Conservation (phyloP, 371 early-diverging fungal genomes). For the Mucor indicus region DNA sequence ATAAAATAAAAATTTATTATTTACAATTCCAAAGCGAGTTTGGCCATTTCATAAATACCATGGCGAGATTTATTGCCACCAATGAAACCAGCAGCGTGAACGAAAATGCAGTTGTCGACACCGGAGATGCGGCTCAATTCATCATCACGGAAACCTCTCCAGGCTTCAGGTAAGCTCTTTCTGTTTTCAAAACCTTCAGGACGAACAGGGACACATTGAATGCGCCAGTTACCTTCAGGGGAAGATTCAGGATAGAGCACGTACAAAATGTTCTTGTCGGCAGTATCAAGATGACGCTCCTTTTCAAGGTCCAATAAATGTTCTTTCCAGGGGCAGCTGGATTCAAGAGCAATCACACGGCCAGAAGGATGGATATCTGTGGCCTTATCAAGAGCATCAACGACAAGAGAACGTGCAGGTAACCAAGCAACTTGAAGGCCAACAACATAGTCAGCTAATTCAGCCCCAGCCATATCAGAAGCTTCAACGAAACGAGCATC, state of each 20-base stretch:
- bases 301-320: slow-evolving; percentile 76
- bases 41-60: slow-evolving; percentile 49
- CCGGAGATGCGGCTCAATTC: slow-evolving; percentile 75
- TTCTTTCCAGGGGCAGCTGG: slow-evolving; percentile 91
- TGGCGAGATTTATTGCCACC: slow-evolving; percentile 46
- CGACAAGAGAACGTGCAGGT: slow-evolving; percentile 86
- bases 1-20: not conserved
- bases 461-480: slow-evolving; percentile 73
- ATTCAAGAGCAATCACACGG: slow-evolving; percentile 77
- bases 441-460: slow-evolving; percentile 65
- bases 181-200: slow-evolving; percentile 84
- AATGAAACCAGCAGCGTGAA: slow-evolving; percentile 86
- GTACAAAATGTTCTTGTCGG: slow-evolving; percentile 58
- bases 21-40: slow-evolving; percentile 45
- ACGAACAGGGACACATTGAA: slow-evolving; percentile 77
- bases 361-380: slow-evolving; percentile 71
- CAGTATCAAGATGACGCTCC: slow-evolving; percentile 43
- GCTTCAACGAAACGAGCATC: slow-evolving; percentile 73
- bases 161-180: slow-evolving; percentile 88
- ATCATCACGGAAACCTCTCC: slow-evolving; percentile 95
- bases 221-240: slow-evolving; percentile 61
- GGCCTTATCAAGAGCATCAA: slow-evolving; percentile 57
- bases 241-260: slow-evolving; percentile 78
- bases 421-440: slow-evolving; percentile 80
- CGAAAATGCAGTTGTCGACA: slow-evolving; percentile 87